Percentiles rank a stretch among this genome's conserved stretches.
Conservation (phyloP, 73 alveolate species). For the Strombidium stylifer region DNA sequence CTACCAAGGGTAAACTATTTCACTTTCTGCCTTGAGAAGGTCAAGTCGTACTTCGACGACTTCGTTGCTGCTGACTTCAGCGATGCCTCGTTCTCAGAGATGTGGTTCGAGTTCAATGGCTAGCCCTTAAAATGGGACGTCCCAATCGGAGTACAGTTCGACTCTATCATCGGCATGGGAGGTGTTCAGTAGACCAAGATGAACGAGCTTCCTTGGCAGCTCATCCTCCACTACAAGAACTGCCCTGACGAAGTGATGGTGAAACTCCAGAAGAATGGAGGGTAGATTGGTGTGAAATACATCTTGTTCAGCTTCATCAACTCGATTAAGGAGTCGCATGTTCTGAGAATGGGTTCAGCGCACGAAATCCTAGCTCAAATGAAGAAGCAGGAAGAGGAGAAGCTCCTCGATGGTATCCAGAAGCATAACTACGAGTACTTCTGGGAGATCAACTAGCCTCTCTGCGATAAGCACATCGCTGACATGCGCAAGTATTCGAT, state of each 20-base stretch:
- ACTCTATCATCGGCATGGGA: constrained; percentile 28
- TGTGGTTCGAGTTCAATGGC: constrained; percentile 48
- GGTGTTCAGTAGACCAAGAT: constrained; percentile 4
- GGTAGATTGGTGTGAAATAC: constrained; percentile 19
- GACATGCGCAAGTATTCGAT: constrained; percentile 35
- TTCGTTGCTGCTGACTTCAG: constrained; percentile 1
- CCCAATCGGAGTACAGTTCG: constrained; percentile 49
- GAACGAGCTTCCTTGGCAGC: constrained; percentile 52
- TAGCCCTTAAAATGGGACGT: constrained; percentile 45
- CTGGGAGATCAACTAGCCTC: constrained; percentile 30
- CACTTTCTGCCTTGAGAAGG: constrained; percentile 21
- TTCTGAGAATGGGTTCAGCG: constrained; percentile 21
- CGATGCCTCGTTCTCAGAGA: constrained; percentile 13
- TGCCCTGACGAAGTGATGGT: constrained; percentile 14
- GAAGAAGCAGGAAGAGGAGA: constrained; percentile 8
- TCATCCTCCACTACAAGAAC: constrained; percentile 37
- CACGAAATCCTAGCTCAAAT: constrained; percentile 29
- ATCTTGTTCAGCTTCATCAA: constrained; percentile 26
- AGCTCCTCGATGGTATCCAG: constrained; percentile 29
- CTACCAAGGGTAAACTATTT: constrained; percentile 47
- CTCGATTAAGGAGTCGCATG: constrained; percentile 28
- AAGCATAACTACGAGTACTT: constrained; percentile 16
- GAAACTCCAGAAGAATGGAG: constrained; percentile 6
- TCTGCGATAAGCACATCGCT: constrained; percentile 16
- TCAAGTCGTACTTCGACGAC: constrained; percentile 25